Conservation (phyloP, 2,329 filamentous ascomycete species). For the Sarocladium oryzae region DNA sequence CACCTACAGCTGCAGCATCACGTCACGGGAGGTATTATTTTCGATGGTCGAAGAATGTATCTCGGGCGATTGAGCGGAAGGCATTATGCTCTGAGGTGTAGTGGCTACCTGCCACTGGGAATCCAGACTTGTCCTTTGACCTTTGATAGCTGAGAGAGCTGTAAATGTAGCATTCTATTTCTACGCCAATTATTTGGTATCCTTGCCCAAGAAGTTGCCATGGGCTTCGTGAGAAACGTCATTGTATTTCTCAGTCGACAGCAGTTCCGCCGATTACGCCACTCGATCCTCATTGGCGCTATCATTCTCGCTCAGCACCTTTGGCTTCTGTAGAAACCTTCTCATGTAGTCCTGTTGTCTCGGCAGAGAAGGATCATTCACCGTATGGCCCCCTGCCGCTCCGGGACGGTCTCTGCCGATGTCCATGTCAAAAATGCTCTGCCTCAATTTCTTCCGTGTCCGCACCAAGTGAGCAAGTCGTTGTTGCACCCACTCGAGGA, state of each 20-base stretch:
- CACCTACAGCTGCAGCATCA: constrained; percentile 7
- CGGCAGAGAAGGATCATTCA: constrained; percentile 32
- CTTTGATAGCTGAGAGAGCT: constrained; percentile 8
- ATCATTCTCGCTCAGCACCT: neutral
- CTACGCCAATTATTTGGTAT: neutral
- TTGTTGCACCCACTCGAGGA: constrained; percentile 67
- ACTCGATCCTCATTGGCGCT: neutral
- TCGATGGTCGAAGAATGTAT: neutral
- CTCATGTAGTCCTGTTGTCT: constrained; percentile 45
- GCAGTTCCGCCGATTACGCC: neutral
- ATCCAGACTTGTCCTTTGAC: constrained; percentile 12
- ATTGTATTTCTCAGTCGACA: neutral
- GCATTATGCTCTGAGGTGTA: neutral
- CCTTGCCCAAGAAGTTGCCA: neutral
- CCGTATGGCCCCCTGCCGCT: constrained; percentile 15
- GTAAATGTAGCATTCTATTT: constrained; percentile 8
- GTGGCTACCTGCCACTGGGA: constrained; percentile 11
- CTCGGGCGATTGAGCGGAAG: neutral
- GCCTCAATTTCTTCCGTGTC: constrained; percentile 51
- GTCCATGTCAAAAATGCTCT: constrained; percentile 40
- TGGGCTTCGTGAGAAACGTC: neutral
- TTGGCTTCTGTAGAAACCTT: constrained; percentile 31
- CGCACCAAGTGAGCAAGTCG: constrained; percentile 66
- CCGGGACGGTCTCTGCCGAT: neutral
- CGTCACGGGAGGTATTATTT: neutral